Base-by-base conservation (phyloP, 1,284 basidiomycete genomes). In the Sanguinoderma infundibulare region DNA sequence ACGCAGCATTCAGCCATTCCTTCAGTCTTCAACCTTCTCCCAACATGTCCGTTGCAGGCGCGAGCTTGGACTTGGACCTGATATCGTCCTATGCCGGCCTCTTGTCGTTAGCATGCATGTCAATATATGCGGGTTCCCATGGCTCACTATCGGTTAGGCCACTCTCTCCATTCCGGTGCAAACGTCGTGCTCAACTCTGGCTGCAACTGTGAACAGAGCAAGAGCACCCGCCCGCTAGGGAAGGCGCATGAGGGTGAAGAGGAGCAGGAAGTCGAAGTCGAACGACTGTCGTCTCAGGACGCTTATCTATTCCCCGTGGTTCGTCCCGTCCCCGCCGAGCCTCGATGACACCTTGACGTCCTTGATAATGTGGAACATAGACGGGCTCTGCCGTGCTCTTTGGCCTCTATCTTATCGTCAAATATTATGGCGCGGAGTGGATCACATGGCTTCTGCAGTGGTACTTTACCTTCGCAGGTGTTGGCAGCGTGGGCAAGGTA, bases 401-500 rank as follows among this genome's bases (percentile, higher is more conserved):
- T 63, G 83, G 86, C 5, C 75, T 94, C 55, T 95, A 92, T 70
- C 70, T 86, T 52, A 76, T 89, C 38, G 83, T 95, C 67, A 89
- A 88, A 71, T 96, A 90, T 72, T 76, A 94, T 46, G 92, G 93
- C 42, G 87, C 84, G 68, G 86, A 88, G 68, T 94, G 92, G 90
- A 88, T 98, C 65, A 94, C 94, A 72, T 86, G 81, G 80, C 63
- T 92, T 1, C 77, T 94, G 22, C 85, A 83, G n/a, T 87, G 87
- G 79, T 95, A 95, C 71, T 94, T 94, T 67, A 81, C 86, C 17
- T 26, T 89, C 15, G 80, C 81, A 5, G 89, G 89, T 0, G 77
- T 88, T 12, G 85, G 81, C 10, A 87, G 85, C 66, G 83, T 91
- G n/a, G 89, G 87, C 83, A 87, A 86, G 79, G 91, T 89, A 67